Base-by-base conservation (phyloP, 352 stramenopile species). In the Aphanomyces euteiches region DNA sequence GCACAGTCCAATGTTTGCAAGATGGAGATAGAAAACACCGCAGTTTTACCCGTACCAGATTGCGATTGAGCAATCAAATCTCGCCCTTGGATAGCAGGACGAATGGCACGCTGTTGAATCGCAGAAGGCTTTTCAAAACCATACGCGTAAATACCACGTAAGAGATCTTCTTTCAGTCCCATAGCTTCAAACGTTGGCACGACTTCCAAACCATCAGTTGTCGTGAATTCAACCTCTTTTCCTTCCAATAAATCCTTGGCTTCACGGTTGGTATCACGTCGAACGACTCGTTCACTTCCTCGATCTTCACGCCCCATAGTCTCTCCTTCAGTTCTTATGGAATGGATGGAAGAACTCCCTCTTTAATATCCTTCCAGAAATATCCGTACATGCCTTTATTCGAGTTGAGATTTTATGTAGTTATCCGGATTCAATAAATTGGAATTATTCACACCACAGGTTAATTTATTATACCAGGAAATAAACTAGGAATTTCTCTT, bases 31-130 rank as follows among this genome's bases (percentile, higher is more conserved):
- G 85, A 97, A 78, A 98, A 98, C 40, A 98, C 93, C 8, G 92
- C 93, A n/a, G 93, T 98, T 76, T 98, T 98, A 69, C 93, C 90
- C 17, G 90, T 97, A 74, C 90, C 90, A n/a, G 88, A 96, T 79
- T 98, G 92, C 34, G 88, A 96, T 84, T 99, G 97, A 12, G 96
- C 96, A 76, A 99, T 99, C 17, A 99, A 81, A 78, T 99, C 97
- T 34, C 95, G 78, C 13, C 97, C 97, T 53, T 95, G 81, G 15
- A 99, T 82, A 56, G 98, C 98, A 45, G 96, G 97, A 74, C 96
- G 90, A 75, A 99, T 99, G 13, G 96, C 96, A 21, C 96, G 85
- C 77, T 99, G 96, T 83, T 99, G 97, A 80, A 99, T 99, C 15
- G 96, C 96, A 40, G 92, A 98, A 6, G 97, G 97, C 74, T 97